Evolutionary conservation across 2,329 filamentous ascomycete genomes (phyloP), one percentile per base, ranked within the genome.

Genomic region (Parastagonospora avenae): DNA sequence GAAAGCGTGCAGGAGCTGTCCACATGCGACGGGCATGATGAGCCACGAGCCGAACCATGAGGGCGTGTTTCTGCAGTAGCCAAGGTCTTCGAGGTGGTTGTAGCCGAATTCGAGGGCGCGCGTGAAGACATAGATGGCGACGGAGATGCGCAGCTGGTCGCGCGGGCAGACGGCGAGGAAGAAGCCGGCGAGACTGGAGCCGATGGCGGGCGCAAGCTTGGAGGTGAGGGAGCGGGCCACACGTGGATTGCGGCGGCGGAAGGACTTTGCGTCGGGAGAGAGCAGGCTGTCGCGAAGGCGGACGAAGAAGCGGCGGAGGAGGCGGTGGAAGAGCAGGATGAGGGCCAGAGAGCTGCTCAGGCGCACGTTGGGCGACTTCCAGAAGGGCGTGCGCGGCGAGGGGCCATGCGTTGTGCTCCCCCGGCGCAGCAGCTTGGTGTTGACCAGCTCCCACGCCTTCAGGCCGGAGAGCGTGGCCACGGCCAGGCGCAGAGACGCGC

Each of bases 221-320:
- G 91, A 96, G 0, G 92, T 96, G 50, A 99, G 80, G 0, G 89
- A 85, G 15, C 80, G 80, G 0, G 90, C 83, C 10, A 92, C 84
- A 14, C 84, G 84, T 0, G 92, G 92, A 66, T 97, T 97, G 46
- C 93, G 88, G 50, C 82, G 79, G 11, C 92, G 84, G 74, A 97
- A 97, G 0, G 90, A 88, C 47, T 84, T 82, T 1, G 92, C 91
- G 49, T 90, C 84, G n/a, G 90, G 84, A 31, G 89, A 87, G 36
- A 95, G 85, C 4, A 99, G 80, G 57, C 91, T 91, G 1, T 83
- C 80, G 41, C 93, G 87, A 37, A 97, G 79, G 27, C 91, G 85
- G 24, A 84, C 84, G 64, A 97, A 90, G 80, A 97, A 96, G 52
- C 93, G 90, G 76, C 93, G 91, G 24, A 97, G 85, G 1, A 96